Percentiles rank a stretch among this genome's conserved stretches.
These are phyloP conservation scores for Punctularia strigosozonata DNA, from an alignment of 768 basidiomycete species.

Conservation along the genomic window DNA sequence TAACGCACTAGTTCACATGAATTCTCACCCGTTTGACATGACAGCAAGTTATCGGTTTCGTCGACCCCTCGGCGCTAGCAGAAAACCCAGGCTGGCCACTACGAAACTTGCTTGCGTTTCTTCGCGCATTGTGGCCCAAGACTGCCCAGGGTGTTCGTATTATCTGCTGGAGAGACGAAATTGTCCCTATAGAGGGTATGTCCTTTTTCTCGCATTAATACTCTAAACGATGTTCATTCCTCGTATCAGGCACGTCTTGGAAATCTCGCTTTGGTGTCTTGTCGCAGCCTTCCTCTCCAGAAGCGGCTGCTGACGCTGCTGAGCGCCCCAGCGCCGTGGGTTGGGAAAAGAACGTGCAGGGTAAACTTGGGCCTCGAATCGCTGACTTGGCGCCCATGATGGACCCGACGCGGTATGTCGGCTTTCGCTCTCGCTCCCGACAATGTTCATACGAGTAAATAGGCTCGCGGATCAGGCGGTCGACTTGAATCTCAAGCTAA, in stretches of 20 bases:
- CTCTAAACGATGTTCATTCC: too few relatives aligned
- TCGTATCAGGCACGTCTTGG: conserved; percentile 33
- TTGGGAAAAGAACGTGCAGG: conserved; percentile 89
- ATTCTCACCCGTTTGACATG: conserved; percentile 1
- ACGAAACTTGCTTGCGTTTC: conserved; percentile 81
- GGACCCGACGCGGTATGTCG: conserved; percentile 69
- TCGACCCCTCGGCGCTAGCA: conserved; percentile 70
- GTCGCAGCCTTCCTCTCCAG: too few relatives aligned
- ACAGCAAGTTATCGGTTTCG: conserved; percentile 19
- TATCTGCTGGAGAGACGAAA: conserved; percentile 71
- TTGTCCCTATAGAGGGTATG: too few relatives aligned
- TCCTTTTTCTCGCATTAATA: too few relatives aligned
- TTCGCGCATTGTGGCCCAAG: conserved; percentile 46
- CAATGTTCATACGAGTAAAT: neutral
- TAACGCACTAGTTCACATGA: conserved; percentile 11
- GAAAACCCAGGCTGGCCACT: conserved; percentile 70
- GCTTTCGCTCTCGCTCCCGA: neutral
- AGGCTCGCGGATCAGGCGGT: conserved; percentile 94
- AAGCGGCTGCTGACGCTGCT: conserved; percentile 14
- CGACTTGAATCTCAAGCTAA: conserved; percentile 94
- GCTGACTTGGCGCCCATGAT: conserved; percentile 94
- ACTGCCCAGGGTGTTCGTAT: conserved; percentile 42
- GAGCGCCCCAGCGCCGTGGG: conserved; percentile 60
- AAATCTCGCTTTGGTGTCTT: conserved; percentile 56
- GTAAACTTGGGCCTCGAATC: conserved; percentile 76